Percentiles rank a stretch among this genome's conserved stretches.
Conservation (phyloP, 495 filamentous ascomycete species). For the Talaromyces proteolyticus region DNA sequence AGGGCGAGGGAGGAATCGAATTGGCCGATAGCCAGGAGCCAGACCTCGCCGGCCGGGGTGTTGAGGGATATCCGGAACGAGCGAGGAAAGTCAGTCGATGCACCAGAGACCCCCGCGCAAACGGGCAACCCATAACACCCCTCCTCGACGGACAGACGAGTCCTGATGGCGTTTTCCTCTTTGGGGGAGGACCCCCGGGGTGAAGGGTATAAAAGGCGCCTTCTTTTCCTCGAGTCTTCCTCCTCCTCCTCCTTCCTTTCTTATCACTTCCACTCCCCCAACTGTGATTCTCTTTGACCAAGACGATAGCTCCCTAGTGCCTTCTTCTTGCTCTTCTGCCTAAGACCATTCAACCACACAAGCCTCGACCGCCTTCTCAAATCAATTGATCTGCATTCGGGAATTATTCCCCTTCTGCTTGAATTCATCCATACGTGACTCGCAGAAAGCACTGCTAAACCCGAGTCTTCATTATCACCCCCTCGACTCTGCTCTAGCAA, state of each 20-base stretch:
- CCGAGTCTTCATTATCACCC: neutral
- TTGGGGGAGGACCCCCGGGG: slow-evolving; percentile 42
- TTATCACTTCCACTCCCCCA: slow-evolving; percentile 37
- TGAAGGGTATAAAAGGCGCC: slow-evolving; percentile 61
- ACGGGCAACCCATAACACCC: slow-evolving; percentile 36
- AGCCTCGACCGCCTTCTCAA: too few relatives aligned
- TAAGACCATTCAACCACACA: too few relatives aligned
- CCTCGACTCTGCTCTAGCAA: slow-evolving; percentile 1
- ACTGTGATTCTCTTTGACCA: slow-evolving; percentile 18
- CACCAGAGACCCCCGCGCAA: slow-evolving; percentile 43
- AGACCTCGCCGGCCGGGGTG: slow-evolving; percentile 27
- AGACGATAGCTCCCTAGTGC: too few relatives aligned
- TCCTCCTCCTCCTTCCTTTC: slow-evolving; percentile 52
- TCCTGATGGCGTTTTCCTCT: slow-evolving; percentile 17
- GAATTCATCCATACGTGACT: too few relatives aligned
- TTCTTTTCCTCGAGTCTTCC: slow-evolving; percentile 30
- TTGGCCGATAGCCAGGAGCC: too few relatives aligned
- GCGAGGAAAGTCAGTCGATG: slow-evolving; percentile 37
- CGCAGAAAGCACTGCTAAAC: neutral
- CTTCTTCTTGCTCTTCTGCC: neutral
- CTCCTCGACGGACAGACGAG: slow-evolving; percentile 8
- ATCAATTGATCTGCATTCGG: too few relatives aligned
- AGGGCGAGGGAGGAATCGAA: slow-evolving; percentile 36
- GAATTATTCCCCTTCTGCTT: too few relatives aligned
- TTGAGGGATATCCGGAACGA: slow-evolving; percentile 32